Evolutionary conservation across 768 basidiomycete species (phyloP).

Genomic region (Ephemerocybe angulata): DNA sequence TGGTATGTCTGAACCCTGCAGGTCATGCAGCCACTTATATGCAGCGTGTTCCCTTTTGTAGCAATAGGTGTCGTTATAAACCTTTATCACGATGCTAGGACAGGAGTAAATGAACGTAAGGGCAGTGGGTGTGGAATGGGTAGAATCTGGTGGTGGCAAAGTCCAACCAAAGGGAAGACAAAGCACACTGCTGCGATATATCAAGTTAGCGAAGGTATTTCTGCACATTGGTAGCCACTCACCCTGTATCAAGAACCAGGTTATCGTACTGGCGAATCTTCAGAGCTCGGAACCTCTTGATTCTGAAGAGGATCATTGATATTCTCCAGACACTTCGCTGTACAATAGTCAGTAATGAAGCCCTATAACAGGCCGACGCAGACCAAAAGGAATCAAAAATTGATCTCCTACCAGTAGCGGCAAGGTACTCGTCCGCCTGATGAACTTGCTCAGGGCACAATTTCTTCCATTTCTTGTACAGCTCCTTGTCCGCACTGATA

Average conservation of each 20-base stretch:
- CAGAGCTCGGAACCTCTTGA: background rate
- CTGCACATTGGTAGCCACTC: background rate
- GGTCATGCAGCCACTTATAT: too few relatives aligned
- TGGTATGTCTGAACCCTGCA: too few relatives aligned
- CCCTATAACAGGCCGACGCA: background rate
- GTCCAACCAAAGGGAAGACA: background rate
- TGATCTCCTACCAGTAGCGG: background rate
- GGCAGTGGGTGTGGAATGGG: background rate
- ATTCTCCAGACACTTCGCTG: background rate
- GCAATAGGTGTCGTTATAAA: too few relatives aligned
- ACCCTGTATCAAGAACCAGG: background rate
- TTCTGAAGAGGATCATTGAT: background rate
- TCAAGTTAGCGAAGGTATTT: background rate
- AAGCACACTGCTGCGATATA: background rate
- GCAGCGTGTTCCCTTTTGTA: too few relatives aligned
- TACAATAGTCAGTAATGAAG: background rate
- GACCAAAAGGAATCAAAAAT: background rate
- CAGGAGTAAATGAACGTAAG: too few relatives aligned
- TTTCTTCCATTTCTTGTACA: background rate
- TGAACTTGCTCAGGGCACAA: background rate
- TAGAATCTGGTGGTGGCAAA: background rate
- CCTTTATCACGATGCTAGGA: too few relatives aligned
- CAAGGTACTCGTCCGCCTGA: background rate
- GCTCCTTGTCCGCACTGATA: background rate
- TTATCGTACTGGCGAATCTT: background rate